Conservation (phyloP, 108 stramenopile genomes). For the Conticribra guillardii region DNA sequence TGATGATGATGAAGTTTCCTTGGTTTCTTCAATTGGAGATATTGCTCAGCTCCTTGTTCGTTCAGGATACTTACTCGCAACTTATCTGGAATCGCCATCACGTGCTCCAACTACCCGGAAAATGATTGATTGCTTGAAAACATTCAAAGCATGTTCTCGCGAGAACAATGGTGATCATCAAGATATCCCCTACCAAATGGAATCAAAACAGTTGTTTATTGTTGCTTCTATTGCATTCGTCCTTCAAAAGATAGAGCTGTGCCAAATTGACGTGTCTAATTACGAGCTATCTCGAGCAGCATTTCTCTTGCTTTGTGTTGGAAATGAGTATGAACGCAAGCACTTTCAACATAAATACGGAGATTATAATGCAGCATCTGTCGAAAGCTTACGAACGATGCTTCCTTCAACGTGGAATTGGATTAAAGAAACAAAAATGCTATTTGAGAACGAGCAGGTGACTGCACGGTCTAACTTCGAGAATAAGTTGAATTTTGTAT, state of each 20-base stretch:
- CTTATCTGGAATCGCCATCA: slow-evolving; percentile 56
- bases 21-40: slow-evolving; percentile 8
- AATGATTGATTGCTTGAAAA: slow-evolving; percentile 33
- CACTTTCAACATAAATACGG: slow-evolving; percentile 34
- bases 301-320: slow-evolving; percentile 44
- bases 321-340: slow-evolving; percentile 46
- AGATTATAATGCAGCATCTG: slow-evolving; percentile 6
- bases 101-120: slow-evolving; percentile 51
- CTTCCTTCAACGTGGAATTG: slow-evolving; percentile 38
- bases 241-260: slow-evolving; percentile 60
- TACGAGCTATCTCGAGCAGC: slow-evolving; percentile 35
- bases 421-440: slow-evolving; percentile 20
- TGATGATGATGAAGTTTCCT: slow-evolving; percentile 37
- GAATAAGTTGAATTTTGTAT: slow-evolving; percentile 39
- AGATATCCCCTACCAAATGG: slow-evolving; percentile 25
- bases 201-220: slow-evolving; percentile 31
- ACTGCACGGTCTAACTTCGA: slow-evolving; percentile 34
- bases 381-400: slow-evolving; percentile 18
- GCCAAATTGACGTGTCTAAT: slow-evolving; percentile 53
- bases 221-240: slow-evolving; percentile 54
- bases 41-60: slow-evolving; percentile 34
- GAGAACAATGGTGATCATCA: neutral
- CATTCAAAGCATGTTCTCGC: slow-evolving; percentile 13
- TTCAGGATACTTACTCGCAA: slow-evolving; percentile 40
- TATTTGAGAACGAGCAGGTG: slow-evolving; percentile 5